Conservation (phyloP, 169 alveolate species). For the Eimeria sp. region DNA sequence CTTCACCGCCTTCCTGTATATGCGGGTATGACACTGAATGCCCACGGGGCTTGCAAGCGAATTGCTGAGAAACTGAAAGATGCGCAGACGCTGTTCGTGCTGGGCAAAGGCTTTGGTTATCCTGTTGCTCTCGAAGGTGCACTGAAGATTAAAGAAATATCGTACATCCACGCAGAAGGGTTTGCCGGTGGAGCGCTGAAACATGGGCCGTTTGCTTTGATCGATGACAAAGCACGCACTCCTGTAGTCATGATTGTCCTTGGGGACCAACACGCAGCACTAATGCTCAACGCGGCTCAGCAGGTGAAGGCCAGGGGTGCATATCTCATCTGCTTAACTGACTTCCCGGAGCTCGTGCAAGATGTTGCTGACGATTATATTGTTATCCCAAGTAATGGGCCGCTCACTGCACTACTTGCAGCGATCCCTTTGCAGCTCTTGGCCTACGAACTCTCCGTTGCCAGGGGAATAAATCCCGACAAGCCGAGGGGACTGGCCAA, state of each 20-base stretch:
- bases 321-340: constrained; percentile 94
- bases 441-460: constrained; percentile 84
- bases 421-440: constrained; percentile 85
- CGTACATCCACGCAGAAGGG: constrained; percentile 98
- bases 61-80: constrained; percentile 84
- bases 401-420: constrained; percentile 84
- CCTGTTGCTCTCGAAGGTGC: constrained; percentile 99
- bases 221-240: constrained; percentile 88
- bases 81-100: constrained; percentile 85
- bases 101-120: constrained; percentile 95
- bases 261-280: constrained; percentile 92
- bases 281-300: constrained; percentile 93
- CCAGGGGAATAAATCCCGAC: constrained; percentile 90
- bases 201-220: constrained; percentile 98
- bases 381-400: constrained; percentile 82
- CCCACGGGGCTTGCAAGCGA: constrained; percentile 78
- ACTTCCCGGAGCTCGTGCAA: constrained; percentile 89
- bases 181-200: constrained; percentile 97
- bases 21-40: constrained; percentile 89
- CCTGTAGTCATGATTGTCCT: constrained; percentile 94
- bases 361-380: constrained; percentile 93
- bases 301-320: constrained; percentile 98
- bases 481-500: constrained; percentile 91
- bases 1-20: constrained; percentile 91
- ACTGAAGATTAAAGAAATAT: constrained; percentile 97